phyloP scores from a whole-genome alignment of 352 stramenopile genomes.

The Phytophthora rubi region DNA sequence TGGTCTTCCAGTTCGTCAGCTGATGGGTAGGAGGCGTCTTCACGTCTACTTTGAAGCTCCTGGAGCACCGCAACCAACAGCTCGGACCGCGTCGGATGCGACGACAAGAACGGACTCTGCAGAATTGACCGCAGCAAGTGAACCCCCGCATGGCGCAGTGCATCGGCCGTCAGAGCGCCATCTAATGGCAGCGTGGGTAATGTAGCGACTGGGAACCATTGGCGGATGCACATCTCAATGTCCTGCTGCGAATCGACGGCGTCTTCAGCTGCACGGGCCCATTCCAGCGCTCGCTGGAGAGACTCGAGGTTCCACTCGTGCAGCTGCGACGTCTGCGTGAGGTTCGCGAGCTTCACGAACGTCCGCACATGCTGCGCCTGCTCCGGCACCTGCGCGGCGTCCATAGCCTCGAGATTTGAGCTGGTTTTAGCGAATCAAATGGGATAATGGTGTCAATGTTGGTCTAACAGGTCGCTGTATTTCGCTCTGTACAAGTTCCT shows the following conservation, averaged over 20 bases:
- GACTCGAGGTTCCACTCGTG: constrained; percentile 63
- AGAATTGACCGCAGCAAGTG: constrained; percentile 53
- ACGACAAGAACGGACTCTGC: constrained; percentile 58
- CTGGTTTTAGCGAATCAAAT: constrained; percentile 24
- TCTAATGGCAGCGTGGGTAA: constrained; percentile 45
- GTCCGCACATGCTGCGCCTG: constrained; percentile 36
- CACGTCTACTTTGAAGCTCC: constrained; percentile 25
- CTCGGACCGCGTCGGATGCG: constrained; percentile 53
- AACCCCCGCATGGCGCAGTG: constrained; percentile 29
- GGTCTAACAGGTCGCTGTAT: constrained; percentile 1
- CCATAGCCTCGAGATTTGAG: constrained; percentile 10
- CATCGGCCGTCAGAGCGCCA: constrained; percentile 15
- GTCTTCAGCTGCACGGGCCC: constrained; percentile 46
- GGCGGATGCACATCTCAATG: constrained; percentile 33
- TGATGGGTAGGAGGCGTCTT: constrained; percentile 9
- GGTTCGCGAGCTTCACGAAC: constrained; percentile 58
- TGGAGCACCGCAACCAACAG: constrained; percentile 42
- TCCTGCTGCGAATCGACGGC: constrained; percentile 26
- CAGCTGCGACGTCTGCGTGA: constrained; percentile 55
- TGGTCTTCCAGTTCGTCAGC: constrained; percentile 19
- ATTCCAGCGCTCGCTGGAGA: constrained; percentile 49
- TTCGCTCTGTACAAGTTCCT: background rate
- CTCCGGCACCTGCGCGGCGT: constrained; percentile 10
- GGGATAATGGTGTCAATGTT: background rate
- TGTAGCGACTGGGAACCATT: constrained; percentile 43